Percentiles rank a stretch among this genome's conserved stretches.
phyloP scores from a whole-genome alignment of 139 green algal species.

The Chlorella sp. region DNA sequence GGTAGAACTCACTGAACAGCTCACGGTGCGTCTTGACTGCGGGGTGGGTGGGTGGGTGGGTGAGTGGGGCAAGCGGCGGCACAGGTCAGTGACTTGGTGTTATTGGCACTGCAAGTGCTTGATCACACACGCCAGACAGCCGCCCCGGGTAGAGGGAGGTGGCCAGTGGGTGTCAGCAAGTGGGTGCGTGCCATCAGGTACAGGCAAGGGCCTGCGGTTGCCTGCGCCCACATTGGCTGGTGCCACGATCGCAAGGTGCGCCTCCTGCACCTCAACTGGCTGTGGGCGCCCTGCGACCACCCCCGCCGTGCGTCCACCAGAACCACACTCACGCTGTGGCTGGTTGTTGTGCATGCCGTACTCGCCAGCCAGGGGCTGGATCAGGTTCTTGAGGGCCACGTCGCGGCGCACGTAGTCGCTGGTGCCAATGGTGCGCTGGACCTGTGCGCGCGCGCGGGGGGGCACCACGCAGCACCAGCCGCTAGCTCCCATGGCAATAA shows the following conservation, averaged over 20 bases:
- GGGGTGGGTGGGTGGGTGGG: neutral
- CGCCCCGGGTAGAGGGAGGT: neutral
- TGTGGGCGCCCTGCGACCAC: no score
- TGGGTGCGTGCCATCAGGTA: neutral
- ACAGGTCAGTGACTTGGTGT: no score
- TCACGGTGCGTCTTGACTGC: constrained; percentile 67
- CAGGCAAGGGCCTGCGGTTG: neutral
- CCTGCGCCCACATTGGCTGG: no score
- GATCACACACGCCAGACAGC: no score
- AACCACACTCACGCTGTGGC: constrained; percentile 66
- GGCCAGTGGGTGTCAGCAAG: neutral
- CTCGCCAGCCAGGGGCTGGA: constrained; percentile 88
- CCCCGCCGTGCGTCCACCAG: no score
- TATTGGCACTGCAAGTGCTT: no score
- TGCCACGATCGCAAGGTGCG: no score
- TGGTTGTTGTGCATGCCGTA: constrained; percentile 89
- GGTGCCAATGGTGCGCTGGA: constrained; percentile 73
- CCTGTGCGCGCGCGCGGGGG: constrained; percentile 26
- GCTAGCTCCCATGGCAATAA: no score
- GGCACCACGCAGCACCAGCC: neutral
- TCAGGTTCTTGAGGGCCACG: constrained; percentile 77
- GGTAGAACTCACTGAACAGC: constrained; percentile 84
- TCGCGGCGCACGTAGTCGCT: constrained; percentile 80
- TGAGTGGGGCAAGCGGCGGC: no score
- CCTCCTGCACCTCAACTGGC: no score